phyloP scores from a whole-genome alignment of 768 basidiomycete genomes.

The Suillus americanus region DNA sequence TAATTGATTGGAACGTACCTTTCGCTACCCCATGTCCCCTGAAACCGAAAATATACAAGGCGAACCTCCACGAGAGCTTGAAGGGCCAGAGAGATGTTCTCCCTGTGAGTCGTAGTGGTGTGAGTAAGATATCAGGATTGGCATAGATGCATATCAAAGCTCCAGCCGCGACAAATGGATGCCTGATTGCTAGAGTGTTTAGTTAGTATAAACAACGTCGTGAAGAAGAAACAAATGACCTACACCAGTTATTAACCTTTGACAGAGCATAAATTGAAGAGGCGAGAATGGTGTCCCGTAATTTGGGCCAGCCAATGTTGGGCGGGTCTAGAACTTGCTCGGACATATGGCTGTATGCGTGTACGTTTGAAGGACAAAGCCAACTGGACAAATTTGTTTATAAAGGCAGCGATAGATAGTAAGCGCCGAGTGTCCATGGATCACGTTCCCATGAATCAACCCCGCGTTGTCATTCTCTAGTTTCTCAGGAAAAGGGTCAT shows the following conservation, averaged over 20 bases:
- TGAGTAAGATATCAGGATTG: constrained; percentile 5
- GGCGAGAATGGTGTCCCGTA: neutral
- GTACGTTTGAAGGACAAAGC: neutral
- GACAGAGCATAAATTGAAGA: constrained; percentile 1
- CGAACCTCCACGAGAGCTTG: neutral
- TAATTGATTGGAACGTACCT: neutral
- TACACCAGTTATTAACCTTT: constrained; percentile 2
- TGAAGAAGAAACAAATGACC: neutral
- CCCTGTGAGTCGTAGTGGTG: neutral
- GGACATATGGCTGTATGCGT: neutral
- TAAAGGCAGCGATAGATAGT: neutral
- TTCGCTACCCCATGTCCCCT: neutral
- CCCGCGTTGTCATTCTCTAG: neutral
- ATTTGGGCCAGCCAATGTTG: neutral
- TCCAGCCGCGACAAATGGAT: constrained; percentile 1
- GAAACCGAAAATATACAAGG: constrained; percentile 6
- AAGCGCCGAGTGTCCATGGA: neutral
- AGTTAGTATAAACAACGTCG: neutral
- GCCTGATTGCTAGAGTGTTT: constrained; percentile 1
- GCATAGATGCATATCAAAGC: neutral
- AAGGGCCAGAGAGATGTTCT: constrained; percentile 4
- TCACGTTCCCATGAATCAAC: neutral
- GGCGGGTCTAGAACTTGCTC: neutral
- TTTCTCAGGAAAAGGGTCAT: neutral
- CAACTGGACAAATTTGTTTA: neutral